These are phyloP conservation scores for Suillus subaureus DNA, from an alignment of 768 basidiomycete species.

Conservation along the genomic window DNA sequence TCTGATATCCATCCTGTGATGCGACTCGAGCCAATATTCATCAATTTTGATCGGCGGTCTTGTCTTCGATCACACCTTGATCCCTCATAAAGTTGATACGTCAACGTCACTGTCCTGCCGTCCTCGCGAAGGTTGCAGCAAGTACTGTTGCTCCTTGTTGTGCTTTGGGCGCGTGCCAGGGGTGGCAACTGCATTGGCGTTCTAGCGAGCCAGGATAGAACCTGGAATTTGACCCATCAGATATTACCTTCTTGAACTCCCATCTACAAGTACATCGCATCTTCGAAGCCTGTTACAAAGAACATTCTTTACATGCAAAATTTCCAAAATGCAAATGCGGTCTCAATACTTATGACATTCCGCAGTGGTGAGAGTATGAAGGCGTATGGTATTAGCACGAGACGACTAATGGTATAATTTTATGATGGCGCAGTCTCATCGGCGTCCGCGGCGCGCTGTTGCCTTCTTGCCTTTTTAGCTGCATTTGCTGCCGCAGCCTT, in stretches of 20 bases:
- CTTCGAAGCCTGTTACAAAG: background rate
- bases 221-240: background rate
- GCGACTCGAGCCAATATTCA: background rate
- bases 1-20: background rate
- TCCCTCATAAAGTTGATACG: background rate
- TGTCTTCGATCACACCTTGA: background rate
- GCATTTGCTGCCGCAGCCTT: constrained; percentile 87
- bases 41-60: background rate
- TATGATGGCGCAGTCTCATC: constrained; percentile 20
- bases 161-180: background rate
- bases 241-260: background rate
- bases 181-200: background rate
- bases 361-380: background rate
- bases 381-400: background rate
- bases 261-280: background rate
- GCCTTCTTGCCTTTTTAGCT: constrained; percentile 85
- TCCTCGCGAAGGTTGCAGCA: background rate
- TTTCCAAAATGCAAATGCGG: background rate
- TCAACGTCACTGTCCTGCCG: constrained; percentile 2
- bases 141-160: background rate
- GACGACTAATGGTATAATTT: background rate
- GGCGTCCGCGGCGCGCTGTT: constrained; percentile 51
- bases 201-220: constrained; percentile 2
- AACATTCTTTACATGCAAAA: background rate
- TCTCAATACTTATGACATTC: background rate